Conservation (phyloP, 768 basidiomycete genomes). For the Boletus coccyginus region DNA sequence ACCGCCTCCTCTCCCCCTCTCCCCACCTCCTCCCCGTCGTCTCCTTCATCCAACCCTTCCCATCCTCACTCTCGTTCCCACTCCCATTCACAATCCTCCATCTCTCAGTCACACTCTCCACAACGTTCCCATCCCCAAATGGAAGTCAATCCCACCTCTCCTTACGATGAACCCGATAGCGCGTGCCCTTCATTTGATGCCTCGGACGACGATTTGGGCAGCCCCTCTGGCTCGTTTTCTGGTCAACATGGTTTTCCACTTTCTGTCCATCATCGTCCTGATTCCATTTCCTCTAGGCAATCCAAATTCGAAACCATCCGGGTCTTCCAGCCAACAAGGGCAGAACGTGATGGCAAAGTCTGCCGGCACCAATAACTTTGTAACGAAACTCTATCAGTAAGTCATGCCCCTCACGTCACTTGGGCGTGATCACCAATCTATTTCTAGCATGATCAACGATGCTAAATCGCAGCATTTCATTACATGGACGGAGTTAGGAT, state of each 20-base stretch:
- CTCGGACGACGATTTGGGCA: slow-evolving; percentile 26
- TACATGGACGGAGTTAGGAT: slow-evolving; percentile 77
- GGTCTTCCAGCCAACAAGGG: slow-evolving; percentile 23
- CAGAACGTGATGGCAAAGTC: slow-evolving; percentile 66
- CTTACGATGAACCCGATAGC: slow-evolving; percentile 63
- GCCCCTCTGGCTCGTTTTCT: slow-evolving; percentile 17
- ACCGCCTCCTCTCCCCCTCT: slow-evolving; percentile 31
- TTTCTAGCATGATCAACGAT: slow-evolving; percentile 79
- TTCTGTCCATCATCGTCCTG: background rate
- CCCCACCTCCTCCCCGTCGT: slow-evolving; percentile 21
- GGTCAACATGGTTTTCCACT: slow-evolving; percentile 5
- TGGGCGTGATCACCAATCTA: background rate
- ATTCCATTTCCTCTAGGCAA: background rate
- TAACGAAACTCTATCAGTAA: slow-evolving; percentile 84
- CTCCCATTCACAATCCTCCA: slow-evolving; percentile 23
- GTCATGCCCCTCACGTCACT: slow-evolving; percentile 26
- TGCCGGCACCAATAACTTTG: slow-evolving; percentile 74
- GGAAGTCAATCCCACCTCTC: slow-evolving; percentile 18
- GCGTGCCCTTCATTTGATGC: slow-evolving; percentile 29
- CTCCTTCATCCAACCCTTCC: slow-evolving; percentile 23
- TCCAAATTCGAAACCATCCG: slow-evolving; percentile 14
- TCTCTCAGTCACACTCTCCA: slow-evolving; percentile 18
- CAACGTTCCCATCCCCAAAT: slow-evolving; percentile 1
- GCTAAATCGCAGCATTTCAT: slow-evolving; percentile 78
- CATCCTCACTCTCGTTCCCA: slow-evolving; percentile 16